Percentiles rank a stretch among this genome's conserved stretches.
Evolutionary conservation across 148 eudicot species (phyloP).

Genomic region (Rhododendron williamsianum): DNA sequence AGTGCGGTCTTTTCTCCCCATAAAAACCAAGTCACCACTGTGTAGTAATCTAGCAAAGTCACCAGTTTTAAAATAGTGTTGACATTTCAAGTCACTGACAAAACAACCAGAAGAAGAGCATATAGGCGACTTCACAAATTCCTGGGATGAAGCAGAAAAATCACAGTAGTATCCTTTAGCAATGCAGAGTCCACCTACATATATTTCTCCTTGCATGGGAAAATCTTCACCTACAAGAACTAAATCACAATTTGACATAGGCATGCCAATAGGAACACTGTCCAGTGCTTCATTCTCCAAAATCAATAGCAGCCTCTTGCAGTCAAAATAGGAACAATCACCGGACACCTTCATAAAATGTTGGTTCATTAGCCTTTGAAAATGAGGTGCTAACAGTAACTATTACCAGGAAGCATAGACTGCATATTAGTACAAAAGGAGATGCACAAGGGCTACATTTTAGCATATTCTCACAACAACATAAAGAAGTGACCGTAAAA

Average conservation of each 20-base stretch:
- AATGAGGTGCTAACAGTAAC: not conserved
- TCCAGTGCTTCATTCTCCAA: conserved; percentile 51
- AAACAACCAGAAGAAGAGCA: conserved; percentile 22
- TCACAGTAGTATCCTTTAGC: conserved; percentile 58
- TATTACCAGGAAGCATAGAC: not conserved
- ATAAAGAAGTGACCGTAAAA: not conserved
- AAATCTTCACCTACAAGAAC: conserved; percentile 52
- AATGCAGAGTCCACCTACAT: conserved; percentile 64
- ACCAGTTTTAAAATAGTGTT: conserved; percentile 62
- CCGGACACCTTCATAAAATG: conserved; percentile 51
- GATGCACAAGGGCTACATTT: not conserved
- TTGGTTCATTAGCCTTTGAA: conserved; percentile 11
- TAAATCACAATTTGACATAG: conserved; percentile 61
- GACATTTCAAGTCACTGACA: conserved; percentile 15
- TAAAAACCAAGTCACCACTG: conserved; percentile 63
- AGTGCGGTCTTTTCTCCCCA: conserved; percentile 82
- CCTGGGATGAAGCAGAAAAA: conserved; percentile 28
- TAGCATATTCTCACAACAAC: not conserved
- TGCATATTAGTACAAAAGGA: not conserved
- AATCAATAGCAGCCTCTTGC: conserved; percentile 47
- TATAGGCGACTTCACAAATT: conserved; percentile 31
- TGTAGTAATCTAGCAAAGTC: conserved; percentile 69
- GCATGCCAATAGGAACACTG: conserved; percentile 76
- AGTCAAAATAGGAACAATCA: conserved; percentile 90
- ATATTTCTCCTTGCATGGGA: conserved; percentile 64